Base-by-base conservation (phyloP, 352 stramenopile genomes). In the Poterioochromonas sp. region DNA sequence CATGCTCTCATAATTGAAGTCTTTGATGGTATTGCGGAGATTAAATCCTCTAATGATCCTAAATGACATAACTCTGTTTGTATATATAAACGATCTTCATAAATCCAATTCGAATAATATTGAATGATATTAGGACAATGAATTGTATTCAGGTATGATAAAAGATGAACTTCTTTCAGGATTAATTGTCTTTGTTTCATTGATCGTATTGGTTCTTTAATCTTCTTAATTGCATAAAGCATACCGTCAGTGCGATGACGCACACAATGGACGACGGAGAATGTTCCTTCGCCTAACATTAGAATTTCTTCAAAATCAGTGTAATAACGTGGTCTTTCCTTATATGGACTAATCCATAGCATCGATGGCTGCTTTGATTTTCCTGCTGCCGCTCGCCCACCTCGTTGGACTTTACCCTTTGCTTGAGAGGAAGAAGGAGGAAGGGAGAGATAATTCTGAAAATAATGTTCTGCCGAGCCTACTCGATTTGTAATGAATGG, bases 311-410 rank as follows among this genome's bases (percentile, higher is more conserved):
- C 43, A 44, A 76, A 76, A 39, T 76, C 68, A 62, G 22, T 63
- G n/a, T 62, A 62, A 62, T 63, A 76, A 41, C 68, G 40, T n/a
- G 65, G 65, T 11, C 65, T 29, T 54, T 74, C 65, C 32, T 74
- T 74, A 39, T 35, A 74, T 54, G 65, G 3, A n/a, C 2, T 29
- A n/a, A 74, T 74, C 65, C 65, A 74, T 26, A 74, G 8, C n/a
- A 26, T 74, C 22, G 65, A 20, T 53, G 8, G 8, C 44, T 20
- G 44, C 44, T 20, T n/a, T n/a, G n/a, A n/a, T n/a, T n/a, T n/a
- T n/a, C n/a, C n/a, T n/a, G n/a, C n/a, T n/a, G n/a, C n/a, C n/a
- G n/a, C n/a, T n/a, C n/a, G n/a, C n/a, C n/a, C n/a, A n/a, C n/a
- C n/a, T n/a, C n/a, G n/a, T n/a, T n/a, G n/a, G n/a, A n/a, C n/a